These are phyloP conservation scores for Tillandsia leiboldiana DNA, from an alignment of 176 grass and related monocot genomes.

Conservation along the genomic window DNA sequence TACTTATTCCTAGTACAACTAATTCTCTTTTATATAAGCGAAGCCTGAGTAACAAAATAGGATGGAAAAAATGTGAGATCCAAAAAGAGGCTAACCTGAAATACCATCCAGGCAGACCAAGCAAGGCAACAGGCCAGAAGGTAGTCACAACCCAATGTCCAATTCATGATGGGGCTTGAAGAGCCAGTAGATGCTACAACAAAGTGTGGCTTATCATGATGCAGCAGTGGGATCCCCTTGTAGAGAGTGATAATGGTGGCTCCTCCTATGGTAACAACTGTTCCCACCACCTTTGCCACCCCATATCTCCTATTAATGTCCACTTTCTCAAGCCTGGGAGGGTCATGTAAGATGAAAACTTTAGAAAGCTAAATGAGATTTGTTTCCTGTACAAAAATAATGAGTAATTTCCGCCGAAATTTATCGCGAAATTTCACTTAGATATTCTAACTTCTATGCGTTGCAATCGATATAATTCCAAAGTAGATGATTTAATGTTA, in stretches of 20 bases:
- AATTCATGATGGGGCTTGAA: constrained; percentile 36
- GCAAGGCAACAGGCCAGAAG: constrained; percentile 55
- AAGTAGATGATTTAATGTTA: no score
- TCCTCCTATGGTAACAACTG: constrained; percentile 49
- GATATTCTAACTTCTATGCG: no score
- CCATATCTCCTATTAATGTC: constrained; percentile 42
- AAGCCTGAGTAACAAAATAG: background rate
- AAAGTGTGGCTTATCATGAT: constrained; percentile 21
- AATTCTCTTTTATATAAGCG: no score
- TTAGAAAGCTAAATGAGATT: background rate
- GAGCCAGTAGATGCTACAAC: constrained; percentile 20
- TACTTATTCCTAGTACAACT: no score
- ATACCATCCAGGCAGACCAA: constrained; percentile 74
- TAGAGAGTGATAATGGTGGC: constrained; percentile 60
- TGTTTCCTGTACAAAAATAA: no score
- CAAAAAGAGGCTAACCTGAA: constrained; percentile 33
- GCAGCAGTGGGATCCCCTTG: constrained; percentile 51
- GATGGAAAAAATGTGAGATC: background rate
- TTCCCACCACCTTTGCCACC: constrained; percentile 59
- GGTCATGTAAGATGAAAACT: background rate
- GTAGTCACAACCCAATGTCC: constrained; percentile 63
- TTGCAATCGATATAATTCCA: no score
- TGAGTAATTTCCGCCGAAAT: no score
- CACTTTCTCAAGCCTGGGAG: constrained; percentile 45
- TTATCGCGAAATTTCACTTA: no score